Conservation (phyloP, 2,329 filamentous ascomycete genomes). For the Aspergillus fumigatus region DNA sequence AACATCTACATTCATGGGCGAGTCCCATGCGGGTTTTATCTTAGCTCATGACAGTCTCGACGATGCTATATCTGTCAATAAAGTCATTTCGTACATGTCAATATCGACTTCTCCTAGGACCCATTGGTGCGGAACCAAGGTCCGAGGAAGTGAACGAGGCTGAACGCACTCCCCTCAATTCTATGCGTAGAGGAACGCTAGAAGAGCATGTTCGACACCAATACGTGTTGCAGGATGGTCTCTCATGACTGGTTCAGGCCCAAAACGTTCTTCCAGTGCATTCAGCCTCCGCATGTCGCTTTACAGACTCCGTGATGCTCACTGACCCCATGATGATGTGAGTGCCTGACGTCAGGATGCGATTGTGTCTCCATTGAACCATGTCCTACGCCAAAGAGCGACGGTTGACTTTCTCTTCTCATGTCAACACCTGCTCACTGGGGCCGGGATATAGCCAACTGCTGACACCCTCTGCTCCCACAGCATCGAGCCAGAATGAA, state of each 20-base stretch:
- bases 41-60: no score
- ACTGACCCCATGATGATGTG: background rate
- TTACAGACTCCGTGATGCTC: background rate
- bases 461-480: background rate
- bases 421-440: background rate
- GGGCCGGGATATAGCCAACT: background rate
- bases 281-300: background rate
- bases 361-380: background rate
- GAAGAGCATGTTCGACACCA: background rate
- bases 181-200: background rate
- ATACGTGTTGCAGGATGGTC: background rate
- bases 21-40: no score
- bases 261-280: no score
- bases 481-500: constrained; percentile 30
- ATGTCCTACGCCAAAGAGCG: background rate
- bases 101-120: background rate
- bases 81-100: background rate
- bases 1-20: no score
- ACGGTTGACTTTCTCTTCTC: background rate
- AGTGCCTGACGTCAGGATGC: background rate
- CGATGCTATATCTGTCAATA: no score
- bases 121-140: background rate
- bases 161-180: background rate
- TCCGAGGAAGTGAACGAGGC: background rate
- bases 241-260: no score